Evolutionary conservation across 148 eudicot species (phyloP), one percentile per base, ranked within the genome.

Genomic region (Silene uniflora): DNA sequence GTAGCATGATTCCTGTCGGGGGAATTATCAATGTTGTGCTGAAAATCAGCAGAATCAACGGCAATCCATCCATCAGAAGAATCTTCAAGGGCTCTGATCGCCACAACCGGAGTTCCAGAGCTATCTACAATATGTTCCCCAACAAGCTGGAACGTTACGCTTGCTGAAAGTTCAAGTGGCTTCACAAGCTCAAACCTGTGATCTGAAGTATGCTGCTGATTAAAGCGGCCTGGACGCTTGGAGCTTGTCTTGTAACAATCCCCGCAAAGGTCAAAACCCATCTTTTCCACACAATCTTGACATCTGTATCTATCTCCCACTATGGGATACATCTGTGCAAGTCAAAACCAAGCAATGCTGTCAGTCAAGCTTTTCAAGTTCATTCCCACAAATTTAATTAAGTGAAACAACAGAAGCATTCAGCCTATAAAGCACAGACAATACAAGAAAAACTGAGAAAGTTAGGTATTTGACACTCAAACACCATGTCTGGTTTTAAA

Each of bases 231-330:
- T 1, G 92, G 97, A 66, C 85, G 89, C 79, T 90, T 88, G 73
- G 92, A 88, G 24, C 80, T 73, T 39, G 87, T 84, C 22, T 83
- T 82, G 78, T 91, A 90, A 80, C 97, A 91, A 54, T 83, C 82
- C 73, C 85, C 97, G 62, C 97, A 91, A 25, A 91, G 92, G 83
- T 91, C 92, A 61, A 89, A 91, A 16, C 97, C 97, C 3, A 88
- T 81, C 23, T 1, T 23, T 75, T 91, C 97, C 49, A 70, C 77
- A 77, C 97, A 91, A 69, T 91, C 93, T 73, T 70, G 68, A 85
- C 97, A 91, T 74, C 67, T 78, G 79, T 91, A 90, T 76, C 97
- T 82, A 62, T 85, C 83, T n/a, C 97, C 97, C 52, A 87, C 80
- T 52, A 91, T 87, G 13, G 97, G 97, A 71, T 7, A 89, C 82